These are phyloP conservation scores for Ormosia emarginata DNA, from an alignment of 306 rosid genomes.

Conservation along the genomic window DNA sequence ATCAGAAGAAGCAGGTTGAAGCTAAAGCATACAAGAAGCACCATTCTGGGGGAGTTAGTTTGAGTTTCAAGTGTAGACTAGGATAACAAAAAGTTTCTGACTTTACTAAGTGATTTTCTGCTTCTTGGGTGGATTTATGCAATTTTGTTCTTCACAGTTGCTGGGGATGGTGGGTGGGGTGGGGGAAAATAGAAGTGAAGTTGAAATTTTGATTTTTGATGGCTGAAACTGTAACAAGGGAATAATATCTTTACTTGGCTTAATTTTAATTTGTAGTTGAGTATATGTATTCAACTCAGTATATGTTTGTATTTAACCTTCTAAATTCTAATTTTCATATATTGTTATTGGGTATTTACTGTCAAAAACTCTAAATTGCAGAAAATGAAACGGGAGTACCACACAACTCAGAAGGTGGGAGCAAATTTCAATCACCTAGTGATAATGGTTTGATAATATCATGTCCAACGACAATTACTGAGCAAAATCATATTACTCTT, in stretches of 20 bases:
- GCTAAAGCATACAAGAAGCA: neutral
- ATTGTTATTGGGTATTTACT: constrained; percentile 6
- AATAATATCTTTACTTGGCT: neutral
- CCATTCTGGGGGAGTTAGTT: neutral
- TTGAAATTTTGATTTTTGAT: neutral
- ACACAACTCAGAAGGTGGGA: constrained; percentile 26
- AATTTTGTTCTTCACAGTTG: neutral
- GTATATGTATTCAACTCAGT: neutral
- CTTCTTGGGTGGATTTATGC: neutral
- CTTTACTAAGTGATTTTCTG: neutral
- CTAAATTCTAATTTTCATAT: neutral
- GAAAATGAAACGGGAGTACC: constrained; percentile 22
- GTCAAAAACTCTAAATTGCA: constrained; percentile 4
- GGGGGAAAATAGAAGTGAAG: neutral
- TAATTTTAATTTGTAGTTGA: neutral
- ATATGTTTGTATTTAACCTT: neutral
- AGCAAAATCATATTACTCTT: neutral
- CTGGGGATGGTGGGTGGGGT: too few relatives aligned
- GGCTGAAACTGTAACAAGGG: neutral
- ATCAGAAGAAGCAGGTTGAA: neutral
- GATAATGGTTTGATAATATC: constrained; percentile 22
- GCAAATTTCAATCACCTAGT: constrained; percentile 12
- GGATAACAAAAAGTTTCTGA: neutral
- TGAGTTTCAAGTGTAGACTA: neutral
- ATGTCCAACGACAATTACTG: neutral